A percentile compares a stretch with the other conserved stretches of the same genome.
Conservation (phyloP, 371 early-diverging fungal genomes). For the Saksenaea vasiformis region DNA sequence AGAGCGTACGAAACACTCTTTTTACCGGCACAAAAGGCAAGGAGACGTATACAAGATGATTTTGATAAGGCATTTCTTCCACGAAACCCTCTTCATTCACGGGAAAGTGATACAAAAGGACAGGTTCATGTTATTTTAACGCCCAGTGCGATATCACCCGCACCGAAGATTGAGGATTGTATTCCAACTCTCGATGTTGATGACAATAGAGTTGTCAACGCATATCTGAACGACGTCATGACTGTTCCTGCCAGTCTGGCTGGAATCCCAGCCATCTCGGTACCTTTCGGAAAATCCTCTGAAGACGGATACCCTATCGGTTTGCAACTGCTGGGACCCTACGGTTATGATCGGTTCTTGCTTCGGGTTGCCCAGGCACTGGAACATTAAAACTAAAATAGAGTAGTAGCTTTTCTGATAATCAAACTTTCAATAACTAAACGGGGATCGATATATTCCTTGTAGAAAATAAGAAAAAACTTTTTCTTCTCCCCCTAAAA, state of each 20-base stretch:
- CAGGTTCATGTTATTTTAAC: conserved; percentile 70
- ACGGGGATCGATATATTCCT: no score
- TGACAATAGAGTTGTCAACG: conserved; percentile 29
- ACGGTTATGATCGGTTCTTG: conserved; percentile 73
- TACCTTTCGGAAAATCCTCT: conserved; percentile 54
- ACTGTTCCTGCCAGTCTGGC: conserved; percentile 90
- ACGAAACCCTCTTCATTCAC: conserved; percentile 27
- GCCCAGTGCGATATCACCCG: conserved; percentile 70
- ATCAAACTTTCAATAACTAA: no score
- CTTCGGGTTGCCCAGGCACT: conserved; percentile 38
- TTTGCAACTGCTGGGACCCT: conserved; percentile 81
- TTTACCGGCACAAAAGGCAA: conserved; percentile 77
- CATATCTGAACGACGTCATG: conserved; percentile 86
- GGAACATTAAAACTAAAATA: neutral
- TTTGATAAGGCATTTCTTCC: conserved; percentile 73
- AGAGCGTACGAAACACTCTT: conserved; percentile 70
- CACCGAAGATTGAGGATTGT: conserved; percentile 53
- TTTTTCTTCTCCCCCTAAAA: no score
- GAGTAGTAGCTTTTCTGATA: neutral
- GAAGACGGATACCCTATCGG: conserved; percentile 69
- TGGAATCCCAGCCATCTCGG: conserved; percentile 72
- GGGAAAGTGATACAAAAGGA: conserved; percentile 9
- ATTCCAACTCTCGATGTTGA: conserved; percentile 24
- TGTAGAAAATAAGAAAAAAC: no score
- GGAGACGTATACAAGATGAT: conserved; percentile 78